These are phyloP conservation scores for Colletotrichum endophyticum DNA, from an alignment of 2,329 filamentous ascomycete genomes.

Conservation along the genomic window DNA sequence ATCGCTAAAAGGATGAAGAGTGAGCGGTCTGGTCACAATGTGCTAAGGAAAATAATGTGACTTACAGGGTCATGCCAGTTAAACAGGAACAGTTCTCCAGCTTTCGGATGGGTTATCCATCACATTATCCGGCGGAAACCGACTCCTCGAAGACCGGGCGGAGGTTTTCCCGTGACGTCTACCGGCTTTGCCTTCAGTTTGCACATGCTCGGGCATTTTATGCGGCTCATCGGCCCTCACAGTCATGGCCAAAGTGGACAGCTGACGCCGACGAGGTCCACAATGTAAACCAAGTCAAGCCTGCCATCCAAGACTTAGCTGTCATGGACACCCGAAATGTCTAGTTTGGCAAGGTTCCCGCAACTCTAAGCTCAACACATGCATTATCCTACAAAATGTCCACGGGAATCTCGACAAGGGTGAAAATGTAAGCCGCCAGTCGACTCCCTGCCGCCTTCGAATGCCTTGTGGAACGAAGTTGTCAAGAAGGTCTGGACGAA, in stretches of 20 bases:
- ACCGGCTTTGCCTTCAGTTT: neutral
- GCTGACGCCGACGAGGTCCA: neutral
- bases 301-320: accelerated
- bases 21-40: accelerated
- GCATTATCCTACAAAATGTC: accelerated
- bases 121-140: neutral
- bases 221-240: neutral
- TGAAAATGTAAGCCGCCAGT: neutral
- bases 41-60: too few species aligned
- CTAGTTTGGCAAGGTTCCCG: neutral
- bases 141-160: neutral
- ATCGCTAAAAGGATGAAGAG: neutral
- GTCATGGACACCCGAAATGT: neutral
- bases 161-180: neutral
- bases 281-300: accelerated
- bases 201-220: neutral
- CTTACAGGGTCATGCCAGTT: neutral
- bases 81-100: accelerated
- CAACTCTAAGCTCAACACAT: neutral
- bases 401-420: neutral
- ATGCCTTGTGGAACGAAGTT: neutral
- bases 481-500: neutral
- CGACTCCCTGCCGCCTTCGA: neutral
- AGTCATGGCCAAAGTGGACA: neutral
- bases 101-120: neutral